Evolutionary conservation across 768 basidiomycete species (phyloP).

Genomic region (Rhizopogon sp.): DNA sequence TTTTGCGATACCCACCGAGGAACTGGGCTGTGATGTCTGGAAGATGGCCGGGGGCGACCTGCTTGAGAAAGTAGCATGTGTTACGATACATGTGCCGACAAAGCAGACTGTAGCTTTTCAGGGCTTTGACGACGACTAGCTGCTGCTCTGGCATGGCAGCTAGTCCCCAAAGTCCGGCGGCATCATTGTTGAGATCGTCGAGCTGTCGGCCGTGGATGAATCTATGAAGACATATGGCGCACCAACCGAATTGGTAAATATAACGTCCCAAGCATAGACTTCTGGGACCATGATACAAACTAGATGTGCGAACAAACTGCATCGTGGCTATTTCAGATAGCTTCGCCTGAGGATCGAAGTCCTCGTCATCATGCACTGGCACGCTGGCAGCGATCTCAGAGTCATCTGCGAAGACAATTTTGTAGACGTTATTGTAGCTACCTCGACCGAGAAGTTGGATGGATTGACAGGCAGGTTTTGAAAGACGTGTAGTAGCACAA

Average conservation of each 20-base stretch:
- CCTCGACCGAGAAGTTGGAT: not conserved
- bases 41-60: constrained; percentile 6
- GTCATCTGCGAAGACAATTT: not conserved
- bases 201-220: not conserved
- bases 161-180: not conserved
- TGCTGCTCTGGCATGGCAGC: not conserved
- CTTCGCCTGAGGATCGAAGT: not conserved
- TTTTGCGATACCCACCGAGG: constrained; percentile 13
- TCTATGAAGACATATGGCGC: not conserved
- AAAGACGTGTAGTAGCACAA: not conserved
- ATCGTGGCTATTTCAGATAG: not conserved
- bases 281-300: not conserved
- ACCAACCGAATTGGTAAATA: not conserved
- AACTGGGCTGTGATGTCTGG: constrained; percentile 16
- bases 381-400: not conserved
- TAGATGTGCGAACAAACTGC: not conserved
- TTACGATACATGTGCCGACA: constrained; percentile 4
- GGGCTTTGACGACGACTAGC: no score
- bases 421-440: not conserved
- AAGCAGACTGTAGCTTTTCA: not conserved
- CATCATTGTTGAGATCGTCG: not conserved
- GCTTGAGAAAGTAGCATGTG: constrained; percentile 8
- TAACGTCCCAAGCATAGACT: not conserved
- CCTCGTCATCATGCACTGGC: not conserved
- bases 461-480: not conserved